Evolutionary conservation across 345 rosid species (phyloP), one percentile per base, ranked within the genome.

Genomic region (Moringa oleifera): DNA sequence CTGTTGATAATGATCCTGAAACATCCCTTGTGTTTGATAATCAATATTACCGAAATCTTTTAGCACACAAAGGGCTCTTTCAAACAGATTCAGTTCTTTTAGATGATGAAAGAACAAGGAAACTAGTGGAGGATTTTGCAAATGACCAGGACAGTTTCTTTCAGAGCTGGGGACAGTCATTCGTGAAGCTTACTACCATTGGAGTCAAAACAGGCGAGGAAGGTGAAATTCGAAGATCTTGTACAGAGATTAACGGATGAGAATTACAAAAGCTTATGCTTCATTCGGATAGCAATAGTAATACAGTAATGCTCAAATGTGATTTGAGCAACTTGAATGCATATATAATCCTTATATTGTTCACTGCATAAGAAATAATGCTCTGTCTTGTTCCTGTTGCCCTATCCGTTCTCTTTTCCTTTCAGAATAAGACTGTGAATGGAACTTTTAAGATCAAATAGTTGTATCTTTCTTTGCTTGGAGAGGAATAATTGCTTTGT

Each of bases 141-240:
- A 68, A 56, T 6, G 81, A 83, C 71, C 75, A 79, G 63, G 80
- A 62, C 6, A 77, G 75, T 20, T 92, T 89, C 20, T 87, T 85
- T 9, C 52, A 49, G 56, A 79, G 77, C 18, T 89, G 95, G 96
- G 76, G 68, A 1, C 83, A 64, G 73, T 87, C 98, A 1, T 89
- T 89, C 67, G 16, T 83, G 78, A 87, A 81, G 87, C 89, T 92
- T 62, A 80, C 85, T 25, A 70, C 74, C 57, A 58, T 89, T 52
- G 89, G 80, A 69, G 93, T 84, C n/a, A 87, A 80, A 57, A 78
- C 81, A 31, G 85, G 68, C 16, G 80, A 75, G 31, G 85, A 79
- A 33, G 98, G 95, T 51, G 95, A 92, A 61, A 75, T 92, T 22
- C 79, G 96, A 50, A 76, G 55, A n/a, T 74, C 82, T 56, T 89